A percentile compares a stretch with the other conserved stretches of the same genome.
Conservation (phyloP, 1,139 yeast genomes). For the Geotrichum cucujoidarum region DNA sequence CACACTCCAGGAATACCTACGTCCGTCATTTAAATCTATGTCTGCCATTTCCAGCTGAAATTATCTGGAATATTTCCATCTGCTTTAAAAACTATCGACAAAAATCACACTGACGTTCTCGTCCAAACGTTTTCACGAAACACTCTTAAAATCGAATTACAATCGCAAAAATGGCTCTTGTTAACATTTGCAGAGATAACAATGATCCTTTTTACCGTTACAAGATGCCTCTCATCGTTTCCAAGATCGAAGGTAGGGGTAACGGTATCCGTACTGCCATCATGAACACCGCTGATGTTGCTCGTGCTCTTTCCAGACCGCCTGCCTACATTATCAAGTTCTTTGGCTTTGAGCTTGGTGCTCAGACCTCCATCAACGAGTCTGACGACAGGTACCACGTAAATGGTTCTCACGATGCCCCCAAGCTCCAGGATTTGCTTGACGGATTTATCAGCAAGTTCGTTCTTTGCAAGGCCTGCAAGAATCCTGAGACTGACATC, state of each 20-base stretch:
- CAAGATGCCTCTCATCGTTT: slow-evolving; percentile 96
- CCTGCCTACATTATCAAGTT: slow-evolving; percentile 86
- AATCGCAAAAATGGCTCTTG: slow-evolving; percentile 58
- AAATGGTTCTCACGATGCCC: slow-evolving; percentile 91
- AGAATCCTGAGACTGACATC: slow-evolving; percentile 96
- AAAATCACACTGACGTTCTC: not conserved
- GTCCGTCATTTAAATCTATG: slow-evolving; percentile 3
- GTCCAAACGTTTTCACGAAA: not conserved
- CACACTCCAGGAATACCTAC: slow-evolving; percentile 13
- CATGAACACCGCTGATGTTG: slow-evolving; percentile 84
- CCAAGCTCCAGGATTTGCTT: slow-evolving; percentile 84
- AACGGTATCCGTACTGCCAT: slow-evolving; percentile 97
- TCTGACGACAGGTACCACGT: slow-evolving; percentile 82
- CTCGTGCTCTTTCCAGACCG: slow-evolving; percentile 92
- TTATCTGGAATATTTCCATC: slow-evolving; percentile 1
- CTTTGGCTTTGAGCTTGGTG: slow-evolving; percentile 96
- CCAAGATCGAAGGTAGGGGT: slow-evolving; percentile 98
- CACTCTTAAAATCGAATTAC: not conserved
- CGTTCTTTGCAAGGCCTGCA: slow-evolving; percentile 90
- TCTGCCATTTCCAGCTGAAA: not conserved
- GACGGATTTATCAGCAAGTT: slow-evolving; percentile 93
- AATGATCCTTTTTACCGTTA: slow-evolving; percentile 98
- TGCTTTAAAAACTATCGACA: not conserved
- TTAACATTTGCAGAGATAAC: slow-evolving; percentile 95
- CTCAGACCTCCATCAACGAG: slow-evolving; percentile 81